Evolutionary conservation across 1,284 basidiomycete species (phyloP).

Genomic region (Singerocomus inundabilis): DNA sequence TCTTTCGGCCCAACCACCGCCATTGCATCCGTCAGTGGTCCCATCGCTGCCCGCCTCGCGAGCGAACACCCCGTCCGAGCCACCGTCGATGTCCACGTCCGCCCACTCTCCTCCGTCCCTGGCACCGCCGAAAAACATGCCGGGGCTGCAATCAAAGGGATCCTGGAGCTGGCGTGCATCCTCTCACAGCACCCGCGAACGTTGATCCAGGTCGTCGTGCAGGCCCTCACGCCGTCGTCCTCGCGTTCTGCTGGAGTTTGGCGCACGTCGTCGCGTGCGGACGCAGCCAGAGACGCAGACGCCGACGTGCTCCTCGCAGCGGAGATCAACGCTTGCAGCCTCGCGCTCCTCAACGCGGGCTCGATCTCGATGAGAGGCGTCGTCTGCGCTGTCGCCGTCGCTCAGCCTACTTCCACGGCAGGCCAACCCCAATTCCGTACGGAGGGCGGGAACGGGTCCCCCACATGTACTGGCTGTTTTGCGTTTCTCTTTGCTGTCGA

Average conservation of each 20-base stretch:
- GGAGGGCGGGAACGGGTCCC: conserved; percentile 24
- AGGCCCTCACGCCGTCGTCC: conserved; percentile 41
- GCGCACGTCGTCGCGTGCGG: neutral
- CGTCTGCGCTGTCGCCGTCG: conserved; percentile 63
- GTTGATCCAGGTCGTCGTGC: conserved; percentile 67
- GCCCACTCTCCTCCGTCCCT: conserved; percentile 64
- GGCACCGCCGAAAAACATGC: conserved; percentile 64
- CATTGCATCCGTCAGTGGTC: conserved; percentile 70
- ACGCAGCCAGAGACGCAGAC: neutral
- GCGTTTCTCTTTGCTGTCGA: conserved; percentile 60
- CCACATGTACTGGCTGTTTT: conserved; percentile 47
- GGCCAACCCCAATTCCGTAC: conserved; percentile 36
- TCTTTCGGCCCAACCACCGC: conserved; percentile 40
- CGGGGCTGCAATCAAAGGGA: conserved; percentile 48
- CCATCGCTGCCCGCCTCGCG: conserved; percentile 67
- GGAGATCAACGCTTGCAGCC: conserved; percentile 64
- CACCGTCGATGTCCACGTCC: conserved; percentile 66
- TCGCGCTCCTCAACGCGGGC: conserved; percentile 64
- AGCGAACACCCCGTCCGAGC: conserved; percentile 68
- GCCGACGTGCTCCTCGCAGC: conserved; percentile 46
- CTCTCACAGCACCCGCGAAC: conserved; percentile 65
- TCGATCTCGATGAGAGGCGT: conserved; percentile 71
- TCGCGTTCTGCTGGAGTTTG: neutral
- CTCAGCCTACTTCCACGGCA: conserved; percentile 28
- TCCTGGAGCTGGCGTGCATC: conserved; percentile 59